Evolutionary conservation across 208 protist genomes (phyloP), one percentile per base, ranked within the genome.

Genomic region (Borovskyia barvae): DNA sequence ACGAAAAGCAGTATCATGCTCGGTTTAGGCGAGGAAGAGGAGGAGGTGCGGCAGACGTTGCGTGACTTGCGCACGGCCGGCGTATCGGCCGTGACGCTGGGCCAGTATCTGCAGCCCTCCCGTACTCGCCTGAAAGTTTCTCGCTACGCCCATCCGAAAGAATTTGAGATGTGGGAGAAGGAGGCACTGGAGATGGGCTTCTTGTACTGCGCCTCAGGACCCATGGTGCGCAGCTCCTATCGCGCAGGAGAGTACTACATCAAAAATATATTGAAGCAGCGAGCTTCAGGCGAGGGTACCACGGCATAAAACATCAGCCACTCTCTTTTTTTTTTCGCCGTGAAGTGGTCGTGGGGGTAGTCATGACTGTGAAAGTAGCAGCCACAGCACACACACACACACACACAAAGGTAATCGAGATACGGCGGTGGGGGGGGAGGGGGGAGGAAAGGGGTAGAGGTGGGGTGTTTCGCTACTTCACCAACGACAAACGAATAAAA

Each of bases 1-100:
- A 99, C 97, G 0, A 99, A 99, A 80, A 97, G 92, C 35, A 98
- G 92, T 53, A 97, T 99, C 64, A 99, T 99, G 97, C 86, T 99
- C 2, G 98, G 98, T 19, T 75, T 97, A 11, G 98, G 98, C 39
- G 98, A 99, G 76, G 80, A 77, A 51, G 95, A 98, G 45, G 86
- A 93, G 20, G 97, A 99, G 67, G 84, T 99, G 5, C 68, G 90
- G 36, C 95, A 98, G 62, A 97, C 97, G 1, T 86, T 99, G 66
- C 78, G 90, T 22, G 96, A 98, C 52, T 72, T 98, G 43, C 83
- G 94, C 29, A 87, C 54, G 17, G 91, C 82, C 24, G 96, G 92
- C 37, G 96, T 98, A 36, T 97, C 95, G 25, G 85, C 82, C 2
- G 68, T 99, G 28, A 99, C 97, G 2, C 73, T 99, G 8, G 97